phyloP scores from a whole-genome alignment of 805 yeast genomes.

The Hanseniaspora singularis region DNA sequence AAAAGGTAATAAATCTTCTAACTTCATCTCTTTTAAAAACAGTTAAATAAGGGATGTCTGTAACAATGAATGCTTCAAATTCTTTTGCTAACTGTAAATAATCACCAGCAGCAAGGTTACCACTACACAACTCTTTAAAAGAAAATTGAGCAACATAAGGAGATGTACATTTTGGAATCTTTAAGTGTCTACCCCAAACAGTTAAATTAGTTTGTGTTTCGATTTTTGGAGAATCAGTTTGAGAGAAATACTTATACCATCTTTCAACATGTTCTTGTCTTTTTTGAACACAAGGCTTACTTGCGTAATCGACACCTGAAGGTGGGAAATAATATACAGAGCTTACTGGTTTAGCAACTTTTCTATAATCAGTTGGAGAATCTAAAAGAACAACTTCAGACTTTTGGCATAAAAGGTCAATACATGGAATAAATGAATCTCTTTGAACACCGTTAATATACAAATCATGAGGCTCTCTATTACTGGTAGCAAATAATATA shows the following conservation, averaged over 20 bases:
- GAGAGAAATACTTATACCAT: conserved; percentile 75
- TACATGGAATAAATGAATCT: conserved; percentile 84
- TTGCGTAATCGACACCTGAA: conserved; percentile 44
- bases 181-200: conserved; percentile 81
- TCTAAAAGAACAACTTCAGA: conserved; percentile 69
- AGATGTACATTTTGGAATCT: conserved; percentile 64
- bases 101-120: conserved; percentile 86
- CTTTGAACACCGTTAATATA: conserved; percentile 92
- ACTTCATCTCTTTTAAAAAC: conserved; percentile 70
- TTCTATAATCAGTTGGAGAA: conserved; percentile 90
- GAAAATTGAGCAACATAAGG: conserved; percentile 81
- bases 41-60: conserved; percentile 83
- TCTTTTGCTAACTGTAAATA: conserved; percentile 69
- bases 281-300: conserved; percentile 38
- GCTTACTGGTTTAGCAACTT: conserved; percentile 70
- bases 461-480: conserved; percentile 86
- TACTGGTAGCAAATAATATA: conserved; percentile 83
- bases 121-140: conserved; percentile 76
- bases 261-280: conserved; percentile 51
- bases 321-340: conserved; percentile 67
- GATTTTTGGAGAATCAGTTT: conserved; percentile 34
- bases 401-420: conserved; percentile 58
- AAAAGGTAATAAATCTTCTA: conserved; percentile 82
- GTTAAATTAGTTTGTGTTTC: conserved; percentile 27
- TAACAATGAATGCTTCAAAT: conserved; percentile 69